Evolutionary conservation across 2,329 filamentous ascomycete genomes (phyloP).

Genomic region (Neofusicoccum cordaticola): DNA sequence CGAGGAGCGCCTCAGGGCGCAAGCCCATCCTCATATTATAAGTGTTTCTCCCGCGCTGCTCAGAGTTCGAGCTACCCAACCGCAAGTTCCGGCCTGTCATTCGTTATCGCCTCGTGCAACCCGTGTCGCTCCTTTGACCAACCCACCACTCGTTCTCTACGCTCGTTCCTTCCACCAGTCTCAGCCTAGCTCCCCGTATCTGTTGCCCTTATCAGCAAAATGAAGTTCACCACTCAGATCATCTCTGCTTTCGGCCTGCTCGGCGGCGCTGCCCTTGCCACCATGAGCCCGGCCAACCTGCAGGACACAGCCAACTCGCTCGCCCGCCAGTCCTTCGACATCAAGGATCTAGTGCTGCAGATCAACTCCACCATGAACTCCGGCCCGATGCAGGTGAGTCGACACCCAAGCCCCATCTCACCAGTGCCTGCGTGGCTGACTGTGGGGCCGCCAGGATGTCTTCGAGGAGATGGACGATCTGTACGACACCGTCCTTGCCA

Average conservation of each 20-base stretch:
- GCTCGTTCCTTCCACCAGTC: neutral
- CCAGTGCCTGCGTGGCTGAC: neutral
- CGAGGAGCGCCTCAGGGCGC: neutral
- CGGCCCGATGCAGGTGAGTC: slow-evolving; percentile 12
- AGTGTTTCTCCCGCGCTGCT: neutral
- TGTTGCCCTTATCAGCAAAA: neutral
- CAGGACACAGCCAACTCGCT: slow-evolving; percentile 14
- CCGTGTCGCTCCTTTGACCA: slow-evolving; percentile 7
- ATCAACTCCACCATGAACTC: slow-evolving; percentile 13
- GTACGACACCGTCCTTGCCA: slow-evolving; percentile 15
- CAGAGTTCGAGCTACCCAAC: neutral
- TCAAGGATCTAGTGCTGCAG: slow-evolving; percentile 17
- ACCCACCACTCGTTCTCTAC: neutral
- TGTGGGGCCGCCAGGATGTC: slow-evolving; percentile 9
- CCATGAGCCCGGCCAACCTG: slow-evolving; percentile 13
- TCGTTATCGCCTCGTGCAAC: neutral
- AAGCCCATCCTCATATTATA: neutral
- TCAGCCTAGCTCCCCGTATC: too few species aligned
- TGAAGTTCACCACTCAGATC: slow-evolving; percentile 1
- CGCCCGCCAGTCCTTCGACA: slow-evolving; percentile 16
- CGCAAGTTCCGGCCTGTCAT: neutral
- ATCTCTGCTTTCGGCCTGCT: slow-evolving; percentile 7
- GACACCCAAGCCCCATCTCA: neutral
- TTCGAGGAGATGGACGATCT: slow-evolving; percentile 18
- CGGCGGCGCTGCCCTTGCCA: slow-evolving; percentile 8